A percentile compares a stretch with the other conserved stretches of the same genome.
phyloP scores from a whole-genome alignment of 345 rosid genomes.

The Eucalyptus tenuipes region DNA sequence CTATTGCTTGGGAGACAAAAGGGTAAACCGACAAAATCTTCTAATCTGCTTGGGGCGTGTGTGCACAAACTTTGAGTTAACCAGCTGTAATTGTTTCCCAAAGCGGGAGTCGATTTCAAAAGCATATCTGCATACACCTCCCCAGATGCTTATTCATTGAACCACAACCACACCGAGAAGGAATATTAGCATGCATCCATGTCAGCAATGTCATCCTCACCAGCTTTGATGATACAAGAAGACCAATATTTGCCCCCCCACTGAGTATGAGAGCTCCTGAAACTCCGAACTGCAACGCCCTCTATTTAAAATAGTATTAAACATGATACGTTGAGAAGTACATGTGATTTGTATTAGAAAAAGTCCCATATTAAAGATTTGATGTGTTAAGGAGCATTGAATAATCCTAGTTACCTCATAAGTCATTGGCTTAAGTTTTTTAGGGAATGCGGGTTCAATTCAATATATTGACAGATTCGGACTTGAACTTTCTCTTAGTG shows the following conservation, averaged over 20 bases:
- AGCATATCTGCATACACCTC: not conserved
- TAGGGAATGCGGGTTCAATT: no score
- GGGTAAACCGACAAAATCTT: not conserved
- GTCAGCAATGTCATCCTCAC: not conserved
- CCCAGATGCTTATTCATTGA: not conserved
- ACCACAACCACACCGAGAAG: not conserved
- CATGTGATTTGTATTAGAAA: not conserved
- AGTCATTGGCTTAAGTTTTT: not conserved
- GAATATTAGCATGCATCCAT: not conserved
- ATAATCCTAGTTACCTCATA: not conserved
- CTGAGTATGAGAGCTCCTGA: not conserved
- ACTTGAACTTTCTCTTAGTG: not conserved
- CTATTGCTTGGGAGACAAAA: not conserved
- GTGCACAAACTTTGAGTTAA: not conserved
- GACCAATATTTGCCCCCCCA: not conserved
- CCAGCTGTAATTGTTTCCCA: not conserved
- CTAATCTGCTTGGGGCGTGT: not conserved
- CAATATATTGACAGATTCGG: rapidly evolving
- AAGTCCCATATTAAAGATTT: not conserved
- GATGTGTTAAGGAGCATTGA: not conserved
- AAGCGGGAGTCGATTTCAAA: not conserved
- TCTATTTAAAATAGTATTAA: not conserved
- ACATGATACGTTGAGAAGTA: not conserved
- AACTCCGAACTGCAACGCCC: not conserved
- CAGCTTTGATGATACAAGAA: not conserved